phyloP scores from a whole-genome alignment of 768 basidiomycete genomes.

The Podaxis pistillaris region DNA sequence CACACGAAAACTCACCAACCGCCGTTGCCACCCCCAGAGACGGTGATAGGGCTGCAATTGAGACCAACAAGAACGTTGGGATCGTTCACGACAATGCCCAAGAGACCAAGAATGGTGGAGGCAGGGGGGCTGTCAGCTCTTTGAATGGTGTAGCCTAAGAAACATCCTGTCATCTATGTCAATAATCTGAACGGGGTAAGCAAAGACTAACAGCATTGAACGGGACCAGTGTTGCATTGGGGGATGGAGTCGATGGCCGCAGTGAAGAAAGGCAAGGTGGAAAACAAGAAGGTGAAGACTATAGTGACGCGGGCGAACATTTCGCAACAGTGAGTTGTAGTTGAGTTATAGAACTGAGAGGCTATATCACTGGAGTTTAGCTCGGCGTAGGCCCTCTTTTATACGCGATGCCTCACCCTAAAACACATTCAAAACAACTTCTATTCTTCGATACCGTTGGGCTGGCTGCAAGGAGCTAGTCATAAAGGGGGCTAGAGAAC shows the following conservation, averaged over 20 bases:
- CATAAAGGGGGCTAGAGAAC: neutral
- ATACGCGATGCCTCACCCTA: neutral
- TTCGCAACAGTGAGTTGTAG: conserved; percentile 14
- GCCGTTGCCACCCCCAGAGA: conserved; percentile 1
- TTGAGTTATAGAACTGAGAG: neutral
- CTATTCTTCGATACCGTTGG: neutral
- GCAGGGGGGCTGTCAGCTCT: neutral
- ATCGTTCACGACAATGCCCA: neutral
- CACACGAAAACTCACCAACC: conserved; percentile 24
- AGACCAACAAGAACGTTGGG: conserved; percentile 7
- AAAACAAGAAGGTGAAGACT: conserved; percentile 16
- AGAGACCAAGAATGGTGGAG: conserved; percentile 17
- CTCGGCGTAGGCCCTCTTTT: neutral
- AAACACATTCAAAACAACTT: neutral
- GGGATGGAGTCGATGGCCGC: conserved; percentile 16
- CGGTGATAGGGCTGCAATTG: conserved; percentile 4
- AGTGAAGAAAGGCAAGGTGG: conserved; percentile 18
- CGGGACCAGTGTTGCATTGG: conserved; percentile 27
- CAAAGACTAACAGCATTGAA: conserved; percentile 23
- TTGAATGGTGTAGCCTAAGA: conserved; percentile 19
- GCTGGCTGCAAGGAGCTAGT: neutral
- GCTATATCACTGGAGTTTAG: neutral
- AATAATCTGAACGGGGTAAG: neutral
- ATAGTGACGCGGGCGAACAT: conserved; percentile 22
- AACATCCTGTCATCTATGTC: neutral